Conservation (phyloP, 805 yeast species). For the Wickerhamomyces sydowiorum region DNA sequence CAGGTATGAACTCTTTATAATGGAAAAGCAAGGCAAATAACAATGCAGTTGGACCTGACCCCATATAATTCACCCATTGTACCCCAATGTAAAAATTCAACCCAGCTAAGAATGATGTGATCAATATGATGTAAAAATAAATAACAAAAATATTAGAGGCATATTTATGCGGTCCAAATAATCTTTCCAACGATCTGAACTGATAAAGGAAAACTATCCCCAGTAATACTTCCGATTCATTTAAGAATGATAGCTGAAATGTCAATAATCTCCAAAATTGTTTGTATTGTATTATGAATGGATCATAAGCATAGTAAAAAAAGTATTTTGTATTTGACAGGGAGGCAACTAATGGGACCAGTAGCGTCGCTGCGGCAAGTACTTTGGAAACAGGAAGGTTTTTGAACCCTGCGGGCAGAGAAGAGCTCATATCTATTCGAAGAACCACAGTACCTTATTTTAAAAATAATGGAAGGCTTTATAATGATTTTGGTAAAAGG, state of each 20-base stretch:
- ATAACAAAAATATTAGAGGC: slow-evolving; percentile 16
- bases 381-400: slow-evolving; percentile 29
- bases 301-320: slow-evolving; percentile 25
- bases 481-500: too few relatives aligned
- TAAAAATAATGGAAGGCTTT: neutral
- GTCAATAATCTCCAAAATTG: slow-evolving; percentile 24
- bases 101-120: slow-evolving; percentile 6
- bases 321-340: slow-evolving; percentile 30
- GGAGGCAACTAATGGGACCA: slow-evolving; percentile 28
- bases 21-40: slow-evolving; percentile 30
- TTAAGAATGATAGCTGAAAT: slow-evolving; percentile 18
- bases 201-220: slow-evolving; percentile 30
- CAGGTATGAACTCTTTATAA: slow-evolving; percentile 33
- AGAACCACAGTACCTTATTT: neutral
- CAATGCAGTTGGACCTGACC: slow-evolving; percentile 28
- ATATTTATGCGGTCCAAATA: slow-evolving; percentile 31
- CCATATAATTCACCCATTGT: slow-evolving; percentile 9
- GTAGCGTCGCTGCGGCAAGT: slow-evolving; percentile 17
- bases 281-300: slow-evolving; percentile 28
- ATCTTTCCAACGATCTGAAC: slow-evolving; percentile 31
- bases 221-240: slow-evolving; percentile 31
- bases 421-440: slow-evolving; percentile 24
- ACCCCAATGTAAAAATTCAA: slow-evolving; percentile 16
- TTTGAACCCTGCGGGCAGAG: slow-evolving; percentile 32
- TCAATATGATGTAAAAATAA: slow-evolving; percentile 11